These are phyloP conservation scores for Alternaria sp. DNA, from an alignment of 2,329 filamentous ascomycete species.

Conservation along the genomic window DNA sequence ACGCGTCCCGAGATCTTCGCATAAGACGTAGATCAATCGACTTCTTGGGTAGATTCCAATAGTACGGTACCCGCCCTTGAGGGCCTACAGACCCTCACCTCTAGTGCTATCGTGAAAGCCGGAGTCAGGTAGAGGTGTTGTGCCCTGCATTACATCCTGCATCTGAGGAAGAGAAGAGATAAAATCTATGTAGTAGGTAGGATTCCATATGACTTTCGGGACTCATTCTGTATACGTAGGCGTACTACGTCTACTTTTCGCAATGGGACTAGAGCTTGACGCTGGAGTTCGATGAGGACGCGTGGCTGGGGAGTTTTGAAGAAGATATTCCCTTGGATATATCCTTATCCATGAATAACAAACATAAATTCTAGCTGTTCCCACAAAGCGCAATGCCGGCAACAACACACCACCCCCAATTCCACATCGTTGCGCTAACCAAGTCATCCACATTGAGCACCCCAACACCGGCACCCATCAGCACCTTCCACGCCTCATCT, in stretches of 20 bases:
- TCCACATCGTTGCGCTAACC: slow-evolving; percentile 29
- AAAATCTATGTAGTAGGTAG: no score
- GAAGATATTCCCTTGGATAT: background rate
- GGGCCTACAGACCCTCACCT: no score
- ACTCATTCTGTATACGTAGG: no score
- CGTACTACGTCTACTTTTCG: no score
- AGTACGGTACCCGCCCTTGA: background rate
- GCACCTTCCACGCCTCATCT: slow-evolving; percentile 30
- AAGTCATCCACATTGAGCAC: slow-evolving; percentile 37
- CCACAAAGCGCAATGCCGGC: slow-evolving; percentile 37
- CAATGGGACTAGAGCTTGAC: no score
- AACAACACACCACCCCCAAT: slow-evolving; percentile 27
- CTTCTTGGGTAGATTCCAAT: background rate
- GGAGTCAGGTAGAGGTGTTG: no score
- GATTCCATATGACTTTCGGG: no score
- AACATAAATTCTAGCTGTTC: slow-evolving; percentile 21
- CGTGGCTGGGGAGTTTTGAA: background rate
- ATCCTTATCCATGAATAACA: background rate
- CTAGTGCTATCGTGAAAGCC: no score
- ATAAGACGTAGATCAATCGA: background rate
- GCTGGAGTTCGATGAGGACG: background rate
- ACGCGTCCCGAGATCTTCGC: background rate
- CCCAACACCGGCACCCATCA: slow-evolving; percentile 26
- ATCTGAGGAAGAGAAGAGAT: no score
- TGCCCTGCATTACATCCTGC: no score